Base-by-base conservation (phyloP, 1,139 yeast species). In the Debaryomyces udenii region DNA sequence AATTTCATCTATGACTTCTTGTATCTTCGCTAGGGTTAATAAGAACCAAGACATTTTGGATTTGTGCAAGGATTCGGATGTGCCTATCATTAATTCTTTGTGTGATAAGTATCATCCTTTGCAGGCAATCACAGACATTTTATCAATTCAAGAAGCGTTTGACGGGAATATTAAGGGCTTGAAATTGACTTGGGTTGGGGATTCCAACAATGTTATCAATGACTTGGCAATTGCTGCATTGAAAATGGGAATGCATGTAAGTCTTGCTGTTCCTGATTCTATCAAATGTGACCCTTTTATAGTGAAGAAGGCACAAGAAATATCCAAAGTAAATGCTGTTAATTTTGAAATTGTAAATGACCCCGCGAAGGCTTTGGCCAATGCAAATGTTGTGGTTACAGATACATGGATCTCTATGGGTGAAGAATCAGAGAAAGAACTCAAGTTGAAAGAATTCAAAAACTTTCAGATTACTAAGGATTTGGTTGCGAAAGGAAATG, bases 321-420 rank as follows among this genome's bases (percentile, higher is more conserved):
- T 86, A 26, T 78, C 84, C 2, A 51, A 62, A n/a, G 77, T 72
- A 44, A 72, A 76, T 28, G 78, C 81, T 16, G 76, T 86, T 22
- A 55, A 68, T 0, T 75, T 89, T 45, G 81, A 77, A 50, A 61
- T 83, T n/a, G 77, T 85, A 4, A 80, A 84, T 53, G 89, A 87
- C 54, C 95, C 99, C 2, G 56, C 68, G 13, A 69, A 59, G 11
- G 96, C 98, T 0, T 80, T 89, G 43, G 71, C 74, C 40, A 72
- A 75, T 48, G 90, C 98, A 2, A 80, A 91, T 57, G 72, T 93
- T 30, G 64, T 93, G 17, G 98, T 93, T 35, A 93, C 99, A n/a
- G 99, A 93, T 56, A 93, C 99, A 3, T 93, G 96, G 83, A 81
- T 93, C 27, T 91, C 98, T 1, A 93, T 93, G 99, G 99, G 99